Conservation (phyloP, 495 filamentous ascomycete species). For the Penicillium verhagenii region DNA sequence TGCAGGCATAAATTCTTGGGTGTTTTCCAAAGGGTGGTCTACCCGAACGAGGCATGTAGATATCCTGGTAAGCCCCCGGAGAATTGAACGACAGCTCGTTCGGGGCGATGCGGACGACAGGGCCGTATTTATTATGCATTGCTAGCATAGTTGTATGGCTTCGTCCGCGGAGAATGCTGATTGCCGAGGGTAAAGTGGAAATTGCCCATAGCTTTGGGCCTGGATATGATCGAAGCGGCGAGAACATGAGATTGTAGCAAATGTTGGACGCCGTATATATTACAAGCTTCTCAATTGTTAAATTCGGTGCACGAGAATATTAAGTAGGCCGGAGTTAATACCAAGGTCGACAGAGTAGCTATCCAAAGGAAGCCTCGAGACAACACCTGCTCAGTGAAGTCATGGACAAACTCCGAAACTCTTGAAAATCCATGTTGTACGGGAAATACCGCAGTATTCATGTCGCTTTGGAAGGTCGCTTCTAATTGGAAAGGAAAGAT, state of each 20-base stretch:
- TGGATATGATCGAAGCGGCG: background rate
- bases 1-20: background rate
- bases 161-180: background rate
- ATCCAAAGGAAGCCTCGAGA: background rate
- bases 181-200: background rate
- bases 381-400: no score
- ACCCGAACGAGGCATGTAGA: background rate
- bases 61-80: background rate
- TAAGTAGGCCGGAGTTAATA: no score
- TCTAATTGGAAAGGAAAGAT: no score
- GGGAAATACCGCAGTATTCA: no score
- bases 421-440: no score
- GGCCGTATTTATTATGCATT: background rate
- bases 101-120: background rate
- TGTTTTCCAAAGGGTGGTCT: background rate
- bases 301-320: no score
- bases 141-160: background rate
- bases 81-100: background rate
- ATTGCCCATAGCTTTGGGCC: conserved; percentile 4
- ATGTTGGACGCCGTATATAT: background rate
- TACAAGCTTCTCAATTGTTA: background rate
- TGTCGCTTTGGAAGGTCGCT: no score
- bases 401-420: no score
- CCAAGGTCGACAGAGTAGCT: background rate
- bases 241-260: background rate